A percentile compares a stretch with the other conserved stretches of the same genome.
Conservation (phyloP, 2,329 filamentous ascomycete species). For the Zymoseptoria pseudotritici region DNA sequence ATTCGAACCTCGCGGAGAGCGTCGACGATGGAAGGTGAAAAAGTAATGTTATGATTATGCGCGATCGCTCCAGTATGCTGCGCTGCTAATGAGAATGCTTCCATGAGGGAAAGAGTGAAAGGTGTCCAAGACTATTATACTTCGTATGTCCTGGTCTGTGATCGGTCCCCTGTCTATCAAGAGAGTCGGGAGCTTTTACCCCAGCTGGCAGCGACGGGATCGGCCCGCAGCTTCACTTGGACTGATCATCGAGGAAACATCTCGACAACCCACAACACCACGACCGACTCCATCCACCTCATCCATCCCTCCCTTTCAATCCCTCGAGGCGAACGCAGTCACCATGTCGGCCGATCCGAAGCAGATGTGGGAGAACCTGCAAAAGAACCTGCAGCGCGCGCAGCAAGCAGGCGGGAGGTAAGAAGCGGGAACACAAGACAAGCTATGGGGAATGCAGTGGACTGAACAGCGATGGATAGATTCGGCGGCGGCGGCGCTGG, state of each 20-base stretch:
- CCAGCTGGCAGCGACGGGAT: not conserved
- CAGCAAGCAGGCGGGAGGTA: conserved; percentile 42
- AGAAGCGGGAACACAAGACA: conserved; percentile 6
- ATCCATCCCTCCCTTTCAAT: not conserved
- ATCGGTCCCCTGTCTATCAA: not conserved
- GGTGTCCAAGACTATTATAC: not conserved
- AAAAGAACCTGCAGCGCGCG: conserved; percentile 48
- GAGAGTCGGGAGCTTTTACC: not conserved
- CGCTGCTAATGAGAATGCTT: conserved; percentile 26
- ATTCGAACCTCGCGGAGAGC: conserved; percentile 46
- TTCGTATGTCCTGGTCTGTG: not conserved
- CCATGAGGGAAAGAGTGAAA: conserved; percentile 19
- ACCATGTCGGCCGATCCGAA: conserved; percentile 47
- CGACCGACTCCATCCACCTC: not conserved
- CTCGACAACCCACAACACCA: not conserved
- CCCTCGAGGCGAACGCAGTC: conserved; percentile 7
- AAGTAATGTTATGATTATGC: conserved; percentile 46
- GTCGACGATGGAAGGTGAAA: conserved; percentile 43
- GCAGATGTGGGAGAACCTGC: conserved; percentile 57
- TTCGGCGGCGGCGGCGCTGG: conserved; percentile 45
- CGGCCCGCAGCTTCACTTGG: not conserved
- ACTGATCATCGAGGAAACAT: conserved; percentile 1
- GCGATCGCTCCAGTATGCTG: conserved; percentile 29
- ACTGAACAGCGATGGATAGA: conserved; percentile 15
- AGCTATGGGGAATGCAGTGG: conserved; percentile 9